Evolutionary conservation across 306 rosid genomes (phyloP).

Genomic region (Myrica gale): DNA sequence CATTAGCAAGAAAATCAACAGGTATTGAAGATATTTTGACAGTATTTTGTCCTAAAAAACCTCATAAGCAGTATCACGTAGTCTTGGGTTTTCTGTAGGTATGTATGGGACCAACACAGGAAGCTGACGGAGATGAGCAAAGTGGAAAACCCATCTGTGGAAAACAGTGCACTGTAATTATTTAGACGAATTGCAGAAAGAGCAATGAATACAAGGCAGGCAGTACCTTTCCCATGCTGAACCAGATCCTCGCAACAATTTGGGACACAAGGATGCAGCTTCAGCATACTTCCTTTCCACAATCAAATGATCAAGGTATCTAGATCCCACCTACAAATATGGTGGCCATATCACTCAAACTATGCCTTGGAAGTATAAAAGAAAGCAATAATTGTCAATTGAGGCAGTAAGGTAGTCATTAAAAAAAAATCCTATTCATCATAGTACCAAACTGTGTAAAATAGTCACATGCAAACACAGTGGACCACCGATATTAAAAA

Average conservation of each 20-base stretch:
- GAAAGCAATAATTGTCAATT: not conserved
- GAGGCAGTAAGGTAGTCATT: not conserved
- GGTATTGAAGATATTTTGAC: slow-evolving; percentile 3
- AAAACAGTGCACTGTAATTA: slow-evolving; percentile 33
- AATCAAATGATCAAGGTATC: slow-evolving; percentile 95
- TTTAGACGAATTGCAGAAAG: slow-evolving; percentile 21
- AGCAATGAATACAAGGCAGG: slow-evolving; percentile 17
- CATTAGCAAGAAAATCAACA: slow-evolving; percentile 1
- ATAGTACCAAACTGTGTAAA: not conserved
- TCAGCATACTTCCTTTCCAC: slow-evolving; percentile 94
- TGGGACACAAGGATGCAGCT: slow-evolving; percentile 92
- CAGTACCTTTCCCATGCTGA: slow-evolving; percentile 96
- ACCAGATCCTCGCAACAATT: slow-evolving; percentile 81
- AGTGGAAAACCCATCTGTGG: slow-evolving; percentile 96
- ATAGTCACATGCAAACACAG: not conserved
- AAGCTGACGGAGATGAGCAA: slow-evolving; percentile 97
- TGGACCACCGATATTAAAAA: no score
- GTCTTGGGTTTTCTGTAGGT: slow-evolving; percentile 80
- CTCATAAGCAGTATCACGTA: slow-evolving; percentile 96
- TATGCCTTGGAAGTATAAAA: not conserved
- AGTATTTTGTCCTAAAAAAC: slow-evolving; percentile 45
- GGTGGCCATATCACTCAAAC: slow-evolving; percentile 17
- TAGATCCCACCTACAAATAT: slow-evolving; percentile 79
- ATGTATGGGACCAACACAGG: slow-evolving; percentile 88
- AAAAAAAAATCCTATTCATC: not conserved